Conservation (phyloP, 164 flowering plant species). For the Sextonia rubra region DNA sequence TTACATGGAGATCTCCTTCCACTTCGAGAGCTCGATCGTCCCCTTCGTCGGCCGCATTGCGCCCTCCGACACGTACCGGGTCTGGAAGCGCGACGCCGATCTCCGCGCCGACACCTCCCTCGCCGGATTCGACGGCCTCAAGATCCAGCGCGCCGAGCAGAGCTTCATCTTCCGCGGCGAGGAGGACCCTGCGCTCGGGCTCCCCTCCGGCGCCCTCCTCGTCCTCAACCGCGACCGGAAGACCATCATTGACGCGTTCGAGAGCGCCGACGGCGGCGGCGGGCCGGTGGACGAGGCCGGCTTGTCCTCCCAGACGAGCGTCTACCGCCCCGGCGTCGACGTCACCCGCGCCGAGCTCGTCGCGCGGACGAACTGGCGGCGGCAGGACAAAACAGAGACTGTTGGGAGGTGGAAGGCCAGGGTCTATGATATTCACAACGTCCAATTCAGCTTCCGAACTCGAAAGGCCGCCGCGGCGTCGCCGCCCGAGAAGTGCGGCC, state of each 20-base stretch:
- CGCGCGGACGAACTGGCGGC: conserved; percentile 73
- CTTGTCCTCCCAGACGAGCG: conserved; percentile 64
- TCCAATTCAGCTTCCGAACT: conserved; percentile 73
- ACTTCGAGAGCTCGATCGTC: conserved; percentile 89
- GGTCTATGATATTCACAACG: conserved; percentile 81
- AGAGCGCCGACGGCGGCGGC: conserved; percentile 72
- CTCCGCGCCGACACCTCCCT: conserved; percentile 88
- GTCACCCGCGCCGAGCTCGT: conserved; percentile 80
- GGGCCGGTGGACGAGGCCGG: conserved; percentile 58
- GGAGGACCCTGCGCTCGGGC: conserved; percentile 31
- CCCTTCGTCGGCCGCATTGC: conserved; percentile 88
- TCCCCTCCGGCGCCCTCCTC: conserved; percentile 59
- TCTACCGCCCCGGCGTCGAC: conserved; percentile 92
- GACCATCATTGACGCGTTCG: conserved; percentile 73
- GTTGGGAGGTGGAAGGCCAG: conserved; percentile 89
- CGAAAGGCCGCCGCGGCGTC: conserved; percentile 40
- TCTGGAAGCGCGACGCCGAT: conserved; percentile 91
- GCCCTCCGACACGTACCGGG: conserved; percentile 88
- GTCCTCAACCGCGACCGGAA: conserved; percentile 64
- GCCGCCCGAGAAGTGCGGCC: conserved; percentile 11
- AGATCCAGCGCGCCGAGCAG: conserved; percentile 85
- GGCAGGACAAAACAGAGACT: conserved; percentile 72
- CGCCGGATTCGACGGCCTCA: conserved; percentile 90
- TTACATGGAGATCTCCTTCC: conserved; percentile 94
- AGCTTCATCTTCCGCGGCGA: conserved; percentile 87